Base-by-base conservation (phyloP, 257 asterid genomes). In the Plectranthus barbatus region DNA sequence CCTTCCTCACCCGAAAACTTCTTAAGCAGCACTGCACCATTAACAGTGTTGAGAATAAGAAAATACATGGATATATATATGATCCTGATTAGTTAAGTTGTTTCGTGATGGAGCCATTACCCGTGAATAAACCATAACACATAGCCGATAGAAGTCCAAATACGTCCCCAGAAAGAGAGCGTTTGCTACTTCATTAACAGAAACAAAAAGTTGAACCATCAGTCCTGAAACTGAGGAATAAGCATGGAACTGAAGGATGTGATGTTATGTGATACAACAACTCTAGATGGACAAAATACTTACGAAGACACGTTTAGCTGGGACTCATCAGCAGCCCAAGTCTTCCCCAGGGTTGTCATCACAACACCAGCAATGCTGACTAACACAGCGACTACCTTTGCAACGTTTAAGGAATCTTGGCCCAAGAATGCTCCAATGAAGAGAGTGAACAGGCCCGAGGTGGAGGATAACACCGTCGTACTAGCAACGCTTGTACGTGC, bases 401-500 rank as follows among this genome's bases (percentile, higher is more conserved):
- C 79, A 33, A 83, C 44, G 65, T 77, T 90, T 61, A 93, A 74
- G 46, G 97, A 76, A 71, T 93, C 99, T 84, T 93, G 88, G 40
- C 99, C 99, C 86, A 93, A 65, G 74, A 79, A 81, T 41, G 94
- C 96, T 76, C 97, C 90, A 40, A 93, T 68, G 56, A 93, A 93
- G 57, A 93, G 97, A 54, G 99, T 93, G 76, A 93, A 93, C 71
- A 93, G 71, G 53, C 99, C 99, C 10, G 99, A 90, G 20, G 99
- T 93, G 50, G 99, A 90, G 48, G 99, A 93, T 67, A 93, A 78
- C 60, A 93, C 96, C 2, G 99, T 93, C 21, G 99, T 90, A 73
- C 97, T 93, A 63, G 99, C 96, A 72, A 93, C 99, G 61, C 97
- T 93, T n/a, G 97, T 87, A 53, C 91, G 96, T 61, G 96, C 96